phyloP scores from a whole-genome alignment of 768 basidiomycete species.

The Suillus clintonianus region DNA sequence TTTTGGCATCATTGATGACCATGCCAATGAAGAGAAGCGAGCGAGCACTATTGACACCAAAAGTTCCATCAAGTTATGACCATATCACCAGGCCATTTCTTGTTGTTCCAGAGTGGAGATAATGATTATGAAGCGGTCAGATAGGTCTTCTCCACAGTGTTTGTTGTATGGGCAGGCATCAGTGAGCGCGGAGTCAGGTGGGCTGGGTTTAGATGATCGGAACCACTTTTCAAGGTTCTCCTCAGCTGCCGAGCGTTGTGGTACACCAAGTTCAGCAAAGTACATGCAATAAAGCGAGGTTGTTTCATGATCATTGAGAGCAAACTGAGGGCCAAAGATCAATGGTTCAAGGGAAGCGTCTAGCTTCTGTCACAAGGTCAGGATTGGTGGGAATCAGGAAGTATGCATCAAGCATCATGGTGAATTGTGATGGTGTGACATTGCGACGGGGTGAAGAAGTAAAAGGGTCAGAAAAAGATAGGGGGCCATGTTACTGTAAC shows the following conservation, averaged over 20 bases:
- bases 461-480: too few relatives aligned
- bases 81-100: slow-evolving; percentile 22
- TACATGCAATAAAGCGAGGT: neutral
- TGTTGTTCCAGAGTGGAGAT: neutral
- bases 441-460: too few relatives aligned
- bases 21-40: slow-evolving; percentile 35
- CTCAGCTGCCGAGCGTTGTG: too few relatives aligned
- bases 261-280: neutral
- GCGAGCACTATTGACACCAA: slow-evolving; percentile 17
- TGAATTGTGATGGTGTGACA: too few relatives aligned
- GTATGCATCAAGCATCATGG: too few relatives aligned
- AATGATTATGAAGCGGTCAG: neutral
- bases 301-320: neutral
- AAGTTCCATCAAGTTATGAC: slow-evolving; percentile 30
- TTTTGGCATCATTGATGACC: slow-evolving; percentile 28
- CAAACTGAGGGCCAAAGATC: too few relatives aligned
- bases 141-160: neutral
- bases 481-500: too few relatives aligned
- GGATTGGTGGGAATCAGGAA: too few relatives aligned
- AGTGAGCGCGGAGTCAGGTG: neutral
- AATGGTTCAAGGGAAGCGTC: too few relatives aligned
- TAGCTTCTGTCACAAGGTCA: too few relatives aligned
- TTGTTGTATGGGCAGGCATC: neutral
- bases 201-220: neutral
- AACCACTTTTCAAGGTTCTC: too few relatives aligned